phyloP scores from a whole-genome alignment of 805 yeast genomes.

The Schwanniomyces pseudopolymorphus region DNA sequence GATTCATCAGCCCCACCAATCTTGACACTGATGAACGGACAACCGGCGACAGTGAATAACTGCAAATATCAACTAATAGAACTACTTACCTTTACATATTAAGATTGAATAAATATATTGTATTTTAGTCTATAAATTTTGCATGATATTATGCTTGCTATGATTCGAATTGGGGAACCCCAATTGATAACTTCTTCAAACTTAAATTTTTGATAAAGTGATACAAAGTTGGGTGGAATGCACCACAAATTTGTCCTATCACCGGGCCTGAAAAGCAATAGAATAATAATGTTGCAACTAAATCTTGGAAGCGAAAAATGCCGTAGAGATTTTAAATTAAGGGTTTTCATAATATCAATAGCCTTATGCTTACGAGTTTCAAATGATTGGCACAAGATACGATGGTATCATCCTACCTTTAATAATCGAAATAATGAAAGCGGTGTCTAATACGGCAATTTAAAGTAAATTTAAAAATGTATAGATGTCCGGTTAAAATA shows the following conservation, averaged over 20 bases:
- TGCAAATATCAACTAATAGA: not conserved
- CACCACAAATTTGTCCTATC: not conserved
- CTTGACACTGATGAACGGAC: not conserved
- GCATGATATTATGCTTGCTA: too few relatives aligned
- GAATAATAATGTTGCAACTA: not conserved
- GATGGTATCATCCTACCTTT: too few relatives aligned
- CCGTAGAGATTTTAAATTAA: not conserved
- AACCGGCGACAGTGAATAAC: conserved; percentile 2
- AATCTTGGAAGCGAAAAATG: not conserved
- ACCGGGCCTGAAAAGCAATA: conserved; percentile 1
- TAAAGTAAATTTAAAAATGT: not conserved
- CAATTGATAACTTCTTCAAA: not conserved
- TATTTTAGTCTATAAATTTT: too few relatives aligned
- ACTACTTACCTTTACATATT: too few relatives aligned
- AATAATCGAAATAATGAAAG: too few relatives aligned
- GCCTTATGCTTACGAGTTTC: not conserved
- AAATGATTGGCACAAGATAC: too few relatives aligned
- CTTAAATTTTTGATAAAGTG: not conserved
- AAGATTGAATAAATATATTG: too few relatives aligned
- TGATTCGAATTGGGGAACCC: not conserved
- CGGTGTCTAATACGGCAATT: too few relatives aligned
- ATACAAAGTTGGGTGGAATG: not conserved
- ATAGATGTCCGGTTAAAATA: not conserved
- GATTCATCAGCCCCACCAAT: conserved; percentile 3
- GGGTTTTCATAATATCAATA: not conserved